Evolutionary conservation across 2,329 filamentous ascomycete species (phyloP).

Genomic region (Colletotrichum melonis): DNA sequence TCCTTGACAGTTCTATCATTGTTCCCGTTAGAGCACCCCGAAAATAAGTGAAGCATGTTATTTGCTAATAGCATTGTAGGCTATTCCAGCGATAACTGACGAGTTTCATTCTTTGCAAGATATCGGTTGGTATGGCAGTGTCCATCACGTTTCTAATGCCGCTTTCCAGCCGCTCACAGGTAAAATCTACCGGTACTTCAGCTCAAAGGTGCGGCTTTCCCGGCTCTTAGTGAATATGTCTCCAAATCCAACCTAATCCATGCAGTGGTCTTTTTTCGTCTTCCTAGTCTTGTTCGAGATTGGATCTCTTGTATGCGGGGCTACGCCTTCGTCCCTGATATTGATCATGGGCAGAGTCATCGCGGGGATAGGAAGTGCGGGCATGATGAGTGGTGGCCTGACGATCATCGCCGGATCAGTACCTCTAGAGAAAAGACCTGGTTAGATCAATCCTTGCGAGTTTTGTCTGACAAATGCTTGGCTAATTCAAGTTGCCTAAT

Average conservation of each 20-base stretch:
- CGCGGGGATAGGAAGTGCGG: slow-evolving; percentile 58
- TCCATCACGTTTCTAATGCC: slow-evolving; percentile 46
- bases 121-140: slow-evolving; percentile 58
- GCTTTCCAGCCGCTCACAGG: slow-evolving; percentile 44
- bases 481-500: not conserved
- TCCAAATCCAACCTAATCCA: slow-evolving; percentile 41
- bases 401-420: slow-evolving; percentile 46
- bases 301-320: slow-evolving; percentile 60
- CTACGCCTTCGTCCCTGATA: slow-evolving; percentile 54
- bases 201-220: slow-evolving; percentile 46
- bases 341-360: slow-evolving; percentile 62
- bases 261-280: slow-evolving; percentile 45
- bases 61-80: slow-evolving; percentile 36
- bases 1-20: slow-evolving; percentile 48
- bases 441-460: slow-evolving; percentile 37
- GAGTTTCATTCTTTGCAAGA: slow-evolving; percentile 52
- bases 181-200: slow-evolving; percentile 46
- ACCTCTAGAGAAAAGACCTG: slow-evolving; percentile 44
- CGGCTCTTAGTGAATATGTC: not conserved
- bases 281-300: slow-evolving; percentile 47
- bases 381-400: slow-evolving; percentile 51
- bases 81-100: slow-evolving; percentile 49
- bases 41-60: no score
- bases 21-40: slow-evolving; percentile 45
- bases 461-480: not conserved